phyloP scores from a whole-genome alignment of 75 land plant genomes.

The Sequoia sempervirens region DNA sequence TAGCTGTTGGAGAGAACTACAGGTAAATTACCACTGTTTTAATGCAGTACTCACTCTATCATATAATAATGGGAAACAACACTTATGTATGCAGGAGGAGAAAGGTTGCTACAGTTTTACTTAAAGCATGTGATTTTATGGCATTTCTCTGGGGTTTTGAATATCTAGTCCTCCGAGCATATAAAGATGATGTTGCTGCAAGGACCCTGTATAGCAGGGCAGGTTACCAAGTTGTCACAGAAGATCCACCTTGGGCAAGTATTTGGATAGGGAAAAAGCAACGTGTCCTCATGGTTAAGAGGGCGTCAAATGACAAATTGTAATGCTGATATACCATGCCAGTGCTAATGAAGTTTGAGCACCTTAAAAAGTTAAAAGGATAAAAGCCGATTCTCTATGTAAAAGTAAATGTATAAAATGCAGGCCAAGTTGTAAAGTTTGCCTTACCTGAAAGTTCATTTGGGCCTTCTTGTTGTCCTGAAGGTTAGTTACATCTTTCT shows the following conservation, averaged over 20 bases:
- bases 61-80: background rate
- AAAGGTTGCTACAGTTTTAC: conserved; percentile 68
- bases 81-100: conserved; percentile 47
- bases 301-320: background rate
- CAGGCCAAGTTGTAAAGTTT: background rate
- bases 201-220: conserved; percentile 57
- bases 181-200: conserved; percentile 87
- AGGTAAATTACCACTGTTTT: conserved; percentile 36
- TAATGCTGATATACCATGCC: background rate
- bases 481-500: background rate
- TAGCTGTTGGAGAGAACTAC: conserved; percentile 64
- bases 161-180: conserved; percentile 65
- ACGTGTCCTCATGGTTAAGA: conserved; percentile 77
- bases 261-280: conserved; percentile 77
- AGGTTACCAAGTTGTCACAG: conserved; percentile 58
- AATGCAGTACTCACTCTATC: background rate
- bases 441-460: background rate
- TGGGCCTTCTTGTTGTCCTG: background rate
- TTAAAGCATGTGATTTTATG: conserved; percentile 73
- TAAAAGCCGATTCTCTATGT: background rate
- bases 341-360: background rate
- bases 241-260: conserved; percentile 74
- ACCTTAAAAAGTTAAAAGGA: background rate
- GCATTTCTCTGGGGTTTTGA: conserved; percentile 67
- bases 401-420: background rate